These are phyloP conservation scores for Debaryomyces tyrocola DNA, from an alignment of 805 yeast species.

Conservation along the genomic window DNA sequence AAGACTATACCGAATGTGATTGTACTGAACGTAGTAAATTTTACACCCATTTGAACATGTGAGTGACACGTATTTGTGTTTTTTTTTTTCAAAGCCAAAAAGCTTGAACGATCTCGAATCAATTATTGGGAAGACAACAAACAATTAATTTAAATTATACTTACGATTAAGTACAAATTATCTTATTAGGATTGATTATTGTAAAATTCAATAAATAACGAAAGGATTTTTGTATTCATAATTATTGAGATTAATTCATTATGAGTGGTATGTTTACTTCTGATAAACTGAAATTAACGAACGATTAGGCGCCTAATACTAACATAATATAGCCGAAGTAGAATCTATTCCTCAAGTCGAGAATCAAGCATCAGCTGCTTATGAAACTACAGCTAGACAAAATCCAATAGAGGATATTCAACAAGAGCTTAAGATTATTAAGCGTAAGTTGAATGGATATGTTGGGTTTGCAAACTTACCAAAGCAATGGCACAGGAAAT, in stretches of 20 bases:
- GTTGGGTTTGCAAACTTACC: slow-evolving; percentile 98
- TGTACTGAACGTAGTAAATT: too few species aligned
- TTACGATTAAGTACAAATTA: background rate
- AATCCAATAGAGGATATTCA: slow-evolving; percentile 12
- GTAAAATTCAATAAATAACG: background rate
- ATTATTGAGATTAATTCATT: background rate
- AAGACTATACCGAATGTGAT: too few species aligned
- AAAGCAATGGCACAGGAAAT: slow-evolving; percentile 97
- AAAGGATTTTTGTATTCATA: background rate
- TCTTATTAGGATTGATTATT: background rate
- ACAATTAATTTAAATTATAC: background rate
- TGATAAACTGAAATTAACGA: background rate
- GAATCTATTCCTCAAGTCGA: slow-evolving; percentile 1
- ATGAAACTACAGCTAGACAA: background rate
- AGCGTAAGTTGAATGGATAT: slow-evolving; percentile 83
- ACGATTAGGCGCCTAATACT: background rate
- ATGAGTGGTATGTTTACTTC: background rate
- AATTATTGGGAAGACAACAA: too few species aligned
- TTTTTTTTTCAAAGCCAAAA: background rate
- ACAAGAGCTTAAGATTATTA: slow-evolving; percentile 60
- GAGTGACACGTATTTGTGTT: background rate
- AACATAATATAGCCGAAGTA: slow-evolving; percentile 1
- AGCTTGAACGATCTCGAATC: too few species aligned
- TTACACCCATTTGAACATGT: background rate
- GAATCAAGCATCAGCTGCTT: background rate